Base-by-base conservation (phyloP, 2,329 filamentous ascomycete genomes). In the Apiospora saccharicola region DNA sequence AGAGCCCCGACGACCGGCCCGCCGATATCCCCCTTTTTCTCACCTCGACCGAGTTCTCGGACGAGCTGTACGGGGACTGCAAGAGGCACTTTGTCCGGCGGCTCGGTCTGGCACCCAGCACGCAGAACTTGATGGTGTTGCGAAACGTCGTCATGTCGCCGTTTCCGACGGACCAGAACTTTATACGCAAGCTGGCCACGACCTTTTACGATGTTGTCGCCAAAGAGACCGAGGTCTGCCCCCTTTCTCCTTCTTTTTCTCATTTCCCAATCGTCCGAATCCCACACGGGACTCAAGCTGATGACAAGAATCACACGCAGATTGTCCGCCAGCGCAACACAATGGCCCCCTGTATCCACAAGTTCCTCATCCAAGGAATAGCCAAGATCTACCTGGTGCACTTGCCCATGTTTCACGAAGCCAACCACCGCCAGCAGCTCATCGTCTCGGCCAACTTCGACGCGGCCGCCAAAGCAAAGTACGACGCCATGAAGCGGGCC, bases 111-210 rank as follows among this genome's bases (percentile, higher is more conserved):
- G 71, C 78, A 0, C 71, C 74, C 6, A 81, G 79, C 24, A 67
- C 77, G 0, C 78, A 83, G 14, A 81, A 83, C 67, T 75, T 87
- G 1, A 83, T 85, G 73, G 85, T 86, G 1, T 69, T 87, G 12
- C 80, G 84, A 12, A 87, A 86, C 37, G 85, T 87, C 0, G 83
- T 85, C 46, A 87, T 87, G 85, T 84, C 82, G 6, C 83, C 84
- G 0, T 86, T 83, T 64, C 82, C 83, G 0, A 83, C 82, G 1
- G 80, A 82, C 22, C 77, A 77, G 0, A 79, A 82, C 57, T 86
- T 86, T 73, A 81, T 85, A 49, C 77, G 77, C 16, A 78, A 80
- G 2, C 70, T 86, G 12, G 83, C 82, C 12, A 61, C 72, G 0
- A 78, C 78, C 24, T 80, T 85, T 41, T 77, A 79, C 57, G 49